phyloP scores from a whole-genome alignment of 169 alveolate species.

The Babesia gibsoni region DNA sequence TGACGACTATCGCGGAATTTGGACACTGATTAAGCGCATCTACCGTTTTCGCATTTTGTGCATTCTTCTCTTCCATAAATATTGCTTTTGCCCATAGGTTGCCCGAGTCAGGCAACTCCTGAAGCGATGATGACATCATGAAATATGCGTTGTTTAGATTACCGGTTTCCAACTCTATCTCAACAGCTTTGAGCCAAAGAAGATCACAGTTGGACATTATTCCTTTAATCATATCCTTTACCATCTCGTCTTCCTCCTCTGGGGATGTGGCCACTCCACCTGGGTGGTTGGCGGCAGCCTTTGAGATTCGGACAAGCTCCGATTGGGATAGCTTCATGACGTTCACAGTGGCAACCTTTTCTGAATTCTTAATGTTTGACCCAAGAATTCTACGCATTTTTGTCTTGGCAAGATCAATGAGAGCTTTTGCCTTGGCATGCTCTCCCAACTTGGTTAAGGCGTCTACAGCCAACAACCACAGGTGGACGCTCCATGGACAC shows the following conservation, averaged over 20 bases:
- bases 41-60: conserved; percentile 84
- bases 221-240: conserved; percentile 43
- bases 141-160: conserved; percentile 86
- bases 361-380: conserved; percentile 75
- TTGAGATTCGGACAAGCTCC: conserved; percentile 57
- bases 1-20: conserved; percentile 88
- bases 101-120: conserved; percentile 95
- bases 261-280: conserved; percentile 12
- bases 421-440: conserved; percentile 86
- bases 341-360: conserved; percentile 61
- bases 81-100: conserved; percentile 91
- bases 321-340: conserved; percentile 40
- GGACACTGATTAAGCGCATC: conserved; percentile 92
- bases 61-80: conserved; percentile 82
- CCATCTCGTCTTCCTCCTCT: conserved; percentile 55
- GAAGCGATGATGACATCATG: conserved; percentile 88
- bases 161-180: conserved; percentile 90
- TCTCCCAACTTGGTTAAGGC: conserved; percentile 71
- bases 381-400: conserved; percentile 79
- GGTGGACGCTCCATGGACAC: conserved; percentile 75
- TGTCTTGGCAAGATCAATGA: conserved; percentile 83
- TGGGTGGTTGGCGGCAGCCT: conserved; percentile 38
- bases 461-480: conserved; percentile 88
- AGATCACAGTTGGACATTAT: conserved; percentile 76
- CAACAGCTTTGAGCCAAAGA: conserved; percentile 89